These are phyloP conservation scores for Fagopyrum esculentum DNA, from an alignment of 148 eudicot species.

Conservation along the genomic window DNA sequence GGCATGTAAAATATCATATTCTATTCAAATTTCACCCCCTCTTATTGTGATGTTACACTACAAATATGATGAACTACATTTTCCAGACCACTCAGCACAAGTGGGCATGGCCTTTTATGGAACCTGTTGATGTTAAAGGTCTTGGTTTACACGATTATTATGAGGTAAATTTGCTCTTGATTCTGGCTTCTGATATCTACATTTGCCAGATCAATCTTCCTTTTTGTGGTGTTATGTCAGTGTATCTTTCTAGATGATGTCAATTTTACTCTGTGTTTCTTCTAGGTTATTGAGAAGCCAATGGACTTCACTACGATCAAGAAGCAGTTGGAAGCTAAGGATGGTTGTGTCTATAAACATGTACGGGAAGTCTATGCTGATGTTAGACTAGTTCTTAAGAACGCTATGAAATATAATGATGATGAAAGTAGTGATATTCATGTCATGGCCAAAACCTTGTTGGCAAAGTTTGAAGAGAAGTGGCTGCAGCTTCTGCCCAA, in stretches of 20 bases:
- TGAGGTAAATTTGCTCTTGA: slow-evolving; percentile 35
- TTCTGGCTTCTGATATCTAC: background rate
- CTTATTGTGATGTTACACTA: background rate
- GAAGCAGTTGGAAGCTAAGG: slow-evolving; percentile 85
- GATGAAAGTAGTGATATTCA: slow-evolving; percentile 68
- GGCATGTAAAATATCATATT: background rate
- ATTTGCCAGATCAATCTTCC: background rate
- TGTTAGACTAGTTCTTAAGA: slow-evolving; percentile 61
- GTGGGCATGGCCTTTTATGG: slow-evolving; percentile 92
- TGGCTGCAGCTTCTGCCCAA: slow-evolving; percentile 79
- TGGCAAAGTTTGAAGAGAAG: slow-evolving; percentile 76
- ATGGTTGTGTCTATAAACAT: slow-evolving; percentile 67
- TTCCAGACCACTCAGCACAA: slow-evolving; percentile 69
- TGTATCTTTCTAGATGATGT: slow-evolving; percentile 4
- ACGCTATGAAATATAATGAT: slow-evolving; percentile 88
- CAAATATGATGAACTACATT: slow-evolving; percentile 1
- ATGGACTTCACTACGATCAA: slow-evolving; percentile 89
- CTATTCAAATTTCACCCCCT: background rate
- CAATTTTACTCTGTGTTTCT: slow-evolving; percentile 10
- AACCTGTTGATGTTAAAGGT: slow-evolving; percentile 82
- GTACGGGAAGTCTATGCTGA: slow-evolving; percentile 77
- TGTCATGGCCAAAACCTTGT: slow-evolving; percentile 61
- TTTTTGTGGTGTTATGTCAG: background rate
- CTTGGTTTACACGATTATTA: slow-evolving; percentile 77
- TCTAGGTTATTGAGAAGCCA: slow-evolving; percentile 78